Evolutionary conservation across 2,329 filamentous ascomycete genomes (phyloP).

Genomic region (Neofusicoccum parvum): DNA sequence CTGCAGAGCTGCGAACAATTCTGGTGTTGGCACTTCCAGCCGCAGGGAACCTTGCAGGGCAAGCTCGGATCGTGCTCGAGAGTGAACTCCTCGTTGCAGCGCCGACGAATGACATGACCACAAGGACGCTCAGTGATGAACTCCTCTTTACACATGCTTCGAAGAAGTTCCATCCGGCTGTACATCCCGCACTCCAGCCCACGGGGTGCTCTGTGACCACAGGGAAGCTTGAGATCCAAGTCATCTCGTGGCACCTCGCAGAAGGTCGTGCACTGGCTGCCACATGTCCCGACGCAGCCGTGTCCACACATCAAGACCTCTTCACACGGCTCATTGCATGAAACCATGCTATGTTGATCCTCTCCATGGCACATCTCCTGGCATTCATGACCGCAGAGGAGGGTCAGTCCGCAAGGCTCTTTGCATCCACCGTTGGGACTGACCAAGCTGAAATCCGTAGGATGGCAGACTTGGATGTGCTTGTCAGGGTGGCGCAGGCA

Average conservation of each 20-base stretch:
- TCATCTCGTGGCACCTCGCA: neutral
- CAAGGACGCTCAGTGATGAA: neutral
- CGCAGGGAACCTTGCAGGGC: neutral
- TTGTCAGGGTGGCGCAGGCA: slow-evolving; percentile 34
- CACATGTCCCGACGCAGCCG: too few species aligned
- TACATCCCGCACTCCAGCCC: neutral
- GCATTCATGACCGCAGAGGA: neutral
- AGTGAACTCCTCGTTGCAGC: neutral
- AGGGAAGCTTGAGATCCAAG: neutral
- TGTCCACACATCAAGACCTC: neutral
- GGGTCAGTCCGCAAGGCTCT: neutral
- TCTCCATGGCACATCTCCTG: neutral
- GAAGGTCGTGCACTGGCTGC: neutral
- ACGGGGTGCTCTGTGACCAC: neutral
- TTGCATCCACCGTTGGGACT: slow-evolving; percentile 36
- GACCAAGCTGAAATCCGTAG: slow-evolving; percentile 32
- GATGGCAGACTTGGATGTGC: slow-evolving; percentile 26
- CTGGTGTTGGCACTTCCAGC: neutral
- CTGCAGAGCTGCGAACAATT: neutral
- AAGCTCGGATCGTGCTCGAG: neutral
- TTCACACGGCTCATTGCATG: neutral
- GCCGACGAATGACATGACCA: neutral
- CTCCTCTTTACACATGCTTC: neutral
- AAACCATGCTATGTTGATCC: neutral
- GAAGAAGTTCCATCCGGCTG: neutral